phyloP scores from a whole-genome alignment of 2,329 filamentous ascomycete species.

The Pseudogymnoascus sp. region DNA sequence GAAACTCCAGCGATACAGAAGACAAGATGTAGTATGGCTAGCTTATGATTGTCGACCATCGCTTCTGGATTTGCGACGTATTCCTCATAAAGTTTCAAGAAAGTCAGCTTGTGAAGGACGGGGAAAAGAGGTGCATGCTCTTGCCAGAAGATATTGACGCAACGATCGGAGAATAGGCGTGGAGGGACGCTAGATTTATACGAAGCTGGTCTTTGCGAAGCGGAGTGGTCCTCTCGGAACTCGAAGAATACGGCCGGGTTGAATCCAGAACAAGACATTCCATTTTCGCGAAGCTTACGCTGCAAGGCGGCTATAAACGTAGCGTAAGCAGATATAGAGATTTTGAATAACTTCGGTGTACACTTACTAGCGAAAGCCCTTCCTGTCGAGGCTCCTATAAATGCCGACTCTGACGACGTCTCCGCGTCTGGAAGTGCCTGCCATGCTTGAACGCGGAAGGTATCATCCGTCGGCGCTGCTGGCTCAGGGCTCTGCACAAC shows the following conservation, averaged over 20 bases:
- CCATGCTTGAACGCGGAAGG: conserved; percentile 52
- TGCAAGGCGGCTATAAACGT: conserved; percentile 62
- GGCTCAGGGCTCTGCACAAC: not conserved
- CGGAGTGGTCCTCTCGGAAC: conserved; percentile 34
- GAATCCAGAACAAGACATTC: conserved; percentile 61
- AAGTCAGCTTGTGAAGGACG: conserved; percentile 81
- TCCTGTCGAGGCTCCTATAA: conserved; percentile 76
- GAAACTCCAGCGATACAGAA: conserved; percentile 78
- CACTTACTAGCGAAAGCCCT: conserved; percentile 71
- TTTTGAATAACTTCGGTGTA: too few relatives aligned
- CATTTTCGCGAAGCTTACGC: conserved; percentile 64
- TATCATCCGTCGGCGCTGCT: not conserved
- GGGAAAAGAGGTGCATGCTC: conserved; percentile 96
- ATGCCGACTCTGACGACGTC: conserved; percentile 64
- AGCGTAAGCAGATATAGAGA: conserved; percentile 18
- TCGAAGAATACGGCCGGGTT: conserved; percentile 63
- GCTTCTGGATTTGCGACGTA: conserved; percentile 70
- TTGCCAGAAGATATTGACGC: conserved; percentile 95
- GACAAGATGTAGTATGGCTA: conserved; percentile 83
- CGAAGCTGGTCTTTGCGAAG: conserved; percentile 20
- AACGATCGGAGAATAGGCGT: conserved; percentile 81
- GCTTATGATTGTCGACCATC: conserved; percentile 66
- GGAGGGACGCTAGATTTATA: conserved; percentile 57
- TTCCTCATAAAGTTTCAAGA: conserved; percentile 76
- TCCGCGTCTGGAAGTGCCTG: conserved; percentile 61